Evolutionary conservation across 768 basidiomycete species (phyloP), one percentile per base, ranked within the genome.

Genomic region (Lactifluus volemus): DNA sequence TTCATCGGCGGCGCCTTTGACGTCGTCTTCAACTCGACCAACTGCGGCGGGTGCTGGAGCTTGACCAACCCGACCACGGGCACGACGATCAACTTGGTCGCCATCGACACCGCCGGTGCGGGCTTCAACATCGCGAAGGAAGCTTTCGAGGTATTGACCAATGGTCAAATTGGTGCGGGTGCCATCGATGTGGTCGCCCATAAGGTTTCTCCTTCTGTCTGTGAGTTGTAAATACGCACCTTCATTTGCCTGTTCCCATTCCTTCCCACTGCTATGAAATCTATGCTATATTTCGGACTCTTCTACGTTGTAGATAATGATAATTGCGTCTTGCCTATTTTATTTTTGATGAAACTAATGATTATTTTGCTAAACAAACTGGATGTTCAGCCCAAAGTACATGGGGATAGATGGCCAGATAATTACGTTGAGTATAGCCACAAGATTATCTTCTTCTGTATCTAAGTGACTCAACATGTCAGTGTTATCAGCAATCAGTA

Each of bases 31-130:
- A 76, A 81, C 68, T 84, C 82, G 1, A 61, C 69, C 1, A 72
- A 74, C 49, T 87, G 85, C 65, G 83, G 83, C 1, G 76, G 78
- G 29, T 87, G 86, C 71, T 87, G 83, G 83, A 57, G 75, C 60
- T 68, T 86, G 63, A 77, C 79, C 5, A 85, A 77, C 70, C 74
- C 74, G 5, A 74, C 74, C 3, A 65, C 57, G 1, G 67, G 66
- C 21, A 75, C 60, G 58, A 77, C 68, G 55, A 74, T 84, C 69
- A 77, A 75, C 44, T 68, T 85, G 11, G 69, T 79, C 1, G 84
- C 79, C 1, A 72, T 88, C 25, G 83, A 86, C 65, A 73, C 76
- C 49, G 74, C 81, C 4, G 63, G 64, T 15, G 65, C 68, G 0
- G 74, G 73, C 5, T 81, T 78, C 67, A 76, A 73, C 65, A 68